phyloP scores from a whole-genome alignment of 306 rosid species.

The Canavalia ensiformis region DNA sequence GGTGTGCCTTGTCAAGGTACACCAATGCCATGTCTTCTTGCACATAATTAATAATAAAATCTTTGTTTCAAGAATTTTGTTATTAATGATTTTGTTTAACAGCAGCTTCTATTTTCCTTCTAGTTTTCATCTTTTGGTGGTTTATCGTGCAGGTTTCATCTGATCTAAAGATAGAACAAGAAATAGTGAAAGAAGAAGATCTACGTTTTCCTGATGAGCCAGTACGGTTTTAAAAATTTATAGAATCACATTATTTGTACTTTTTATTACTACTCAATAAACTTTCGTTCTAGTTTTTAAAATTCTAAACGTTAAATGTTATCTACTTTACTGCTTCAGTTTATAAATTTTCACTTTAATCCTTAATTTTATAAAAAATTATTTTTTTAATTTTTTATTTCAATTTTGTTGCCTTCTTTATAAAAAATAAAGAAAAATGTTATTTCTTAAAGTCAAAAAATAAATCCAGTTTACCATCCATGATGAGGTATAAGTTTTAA shows the following conservation, averaged over 20 bases:
- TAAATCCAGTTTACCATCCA: too few relatives aligned
- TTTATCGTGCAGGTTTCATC: constrained; percentile 58
- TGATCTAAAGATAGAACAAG: constrained; percentile 53
- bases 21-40: background rate
- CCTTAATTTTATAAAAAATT: too few relatives aligned
- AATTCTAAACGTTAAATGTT: too few relatives aligned
- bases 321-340: too few relatives aligned
- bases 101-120: background rate
- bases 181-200: constrained; percentile 48
- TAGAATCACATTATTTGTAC: background rate
- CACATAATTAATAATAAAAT: background rate
- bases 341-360: too few relatives aligned
- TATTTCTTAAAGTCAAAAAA: too few relatives aligned
- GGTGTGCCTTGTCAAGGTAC: constrained; percentile 49
- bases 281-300: too few relatives aligned
- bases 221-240: background rate
- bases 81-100: background rate
- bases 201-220: constrained; percentile 21
- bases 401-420: too few relatives aligned
- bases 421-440: too few relatives aligned
- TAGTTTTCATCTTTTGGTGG: background rate
- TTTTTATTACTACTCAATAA: background rate
- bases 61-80: background rate
- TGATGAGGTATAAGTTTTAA: too few relatives aligned
- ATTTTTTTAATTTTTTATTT: too few relatives aligned